Evolutionary conservation across 2,329 filamentous ascomycete species (phyloP), one percentile per base, ranked within the genome.

Genomic region (Fusarium multiceps): DNA sequence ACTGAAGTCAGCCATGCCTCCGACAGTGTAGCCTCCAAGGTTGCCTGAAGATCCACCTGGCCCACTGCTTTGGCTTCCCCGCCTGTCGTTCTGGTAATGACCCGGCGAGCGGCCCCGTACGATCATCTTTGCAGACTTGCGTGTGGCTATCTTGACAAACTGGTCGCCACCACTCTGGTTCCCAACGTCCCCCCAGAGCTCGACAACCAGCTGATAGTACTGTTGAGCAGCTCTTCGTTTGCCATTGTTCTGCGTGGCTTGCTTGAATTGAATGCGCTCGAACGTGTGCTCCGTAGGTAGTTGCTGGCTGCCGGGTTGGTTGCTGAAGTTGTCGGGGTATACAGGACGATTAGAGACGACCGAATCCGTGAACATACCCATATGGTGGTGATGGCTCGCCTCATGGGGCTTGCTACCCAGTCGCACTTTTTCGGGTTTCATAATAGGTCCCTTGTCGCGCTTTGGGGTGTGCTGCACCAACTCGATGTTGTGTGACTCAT

Each of bases 211-310:
- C 74, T 96, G 93, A 76, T 97, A 97, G 79, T 94, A 97, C 74
- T 97, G 94, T 77, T 98, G 94, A 20, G 94, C 93, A 2, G 94
- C 94, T 59, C 94, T 86, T 72, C 94, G 87, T 79, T 97, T 97
- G 48, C 94, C 94, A 72, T 98, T 98, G 82, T 97, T 98, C 25
- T 93, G 93, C 0, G 94, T 97, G 2, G 94, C 94, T 70, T 93
- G 93, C 79, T 97, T 97, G 86, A 97, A 98, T 74, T 97, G 94
- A 54, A 97, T 96, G 13, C 94, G 90, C 77, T 97, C 94, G 77
- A 97, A 98, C 0, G 86, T 88, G 68, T 89, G 85, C 71, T 89
- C 87, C 9, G 82, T 86, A 7, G 85, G 82, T 18, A 81, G 80
- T 76, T 49, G 77, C 70, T 82, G 80, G 34, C 78, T 73, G 25